phyloP scores from a whole-genome alignment of 1,284 basidiomycete genomes.

The Cutaneotrichosporon sp. region DNA sequence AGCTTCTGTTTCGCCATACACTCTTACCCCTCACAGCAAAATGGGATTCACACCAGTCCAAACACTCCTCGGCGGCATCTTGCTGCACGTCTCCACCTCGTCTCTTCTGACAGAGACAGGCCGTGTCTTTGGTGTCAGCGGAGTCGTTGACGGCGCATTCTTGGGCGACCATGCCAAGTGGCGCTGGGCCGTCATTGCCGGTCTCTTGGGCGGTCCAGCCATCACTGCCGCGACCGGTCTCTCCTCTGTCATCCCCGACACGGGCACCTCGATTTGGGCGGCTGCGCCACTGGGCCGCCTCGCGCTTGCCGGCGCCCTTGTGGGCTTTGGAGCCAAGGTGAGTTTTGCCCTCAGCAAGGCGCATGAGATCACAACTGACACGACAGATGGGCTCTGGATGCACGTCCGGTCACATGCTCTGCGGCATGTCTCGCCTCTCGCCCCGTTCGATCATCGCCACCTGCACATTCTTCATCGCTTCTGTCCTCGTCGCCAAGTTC shows the following conservation, averaged over 20 bases:
- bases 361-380: too few relatives aligned
- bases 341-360: slow-evolving; percentile 30
- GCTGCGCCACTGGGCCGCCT: slow-evolving; percentile 38
- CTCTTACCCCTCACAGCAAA: background rate
- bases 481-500: slow-evolving; percentile 50
- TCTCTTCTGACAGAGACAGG: slow-evolving; percentile 57
- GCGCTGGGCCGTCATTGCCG: slow-evolving; percentile 33
- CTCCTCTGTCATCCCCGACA: slow-evolving; percentile 49
- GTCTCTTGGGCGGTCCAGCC: slow-evolving; percentile 36
- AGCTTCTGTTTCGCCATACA: too few relatives aligned
- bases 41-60: slow-evolving; percentile 53
- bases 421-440: slow-evolving; percentile 60
- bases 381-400: slow-evolving; percentile 15
- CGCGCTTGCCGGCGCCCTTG: slow-evolving; percentile 56
- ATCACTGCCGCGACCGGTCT: slow-evolving; percentile 21
- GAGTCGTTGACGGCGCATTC: slow-evolving; percentile 57
- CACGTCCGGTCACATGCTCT: slow-evolving; percentile 60
- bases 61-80: slow-evolving; percentile 59
- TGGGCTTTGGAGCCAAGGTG: slow-evolving; percentile 62
- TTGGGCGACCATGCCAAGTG: slow-evolving; percentile 51
- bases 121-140: slow-evolving; percentile 60
- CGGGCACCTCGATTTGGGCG: slow-evolving; percentile 50
- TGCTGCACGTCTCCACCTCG: slow-evolving; percentile 57
- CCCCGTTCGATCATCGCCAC: slow-evolving; percentile 55
- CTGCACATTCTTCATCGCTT: slow-evolving; percentile 56